Percentiles rank a stretch among this genome's conserved stretches.
Conservation (phyloP, 2,329 filamentous ascomycete species). For the Aspergillus luchuensis region DNA sequence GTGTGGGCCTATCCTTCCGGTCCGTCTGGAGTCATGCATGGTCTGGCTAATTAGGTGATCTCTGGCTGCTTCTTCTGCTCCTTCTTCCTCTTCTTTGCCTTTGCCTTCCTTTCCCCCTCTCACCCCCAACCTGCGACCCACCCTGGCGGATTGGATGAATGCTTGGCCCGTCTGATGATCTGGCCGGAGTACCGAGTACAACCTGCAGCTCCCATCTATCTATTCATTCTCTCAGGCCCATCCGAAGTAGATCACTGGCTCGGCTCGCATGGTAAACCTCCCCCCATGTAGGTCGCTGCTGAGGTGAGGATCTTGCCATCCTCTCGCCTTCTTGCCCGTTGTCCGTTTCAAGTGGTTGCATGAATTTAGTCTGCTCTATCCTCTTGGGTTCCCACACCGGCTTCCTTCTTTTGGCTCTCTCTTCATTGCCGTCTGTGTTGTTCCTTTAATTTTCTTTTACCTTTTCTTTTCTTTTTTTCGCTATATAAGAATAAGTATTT, state of each 20-base stretch:
- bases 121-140: neutral
- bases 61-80: too few species aligned
- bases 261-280: neutral
- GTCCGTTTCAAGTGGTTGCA: neutral
- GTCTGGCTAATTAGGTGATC: neutral
- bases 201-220: neutral
- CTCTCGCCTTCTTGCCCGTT: neutral
- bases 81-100: too few species aligned
- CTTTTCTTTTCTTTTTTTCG: too few species aligned
- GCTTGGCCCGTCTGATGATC: slow-evolving; percentile 2
- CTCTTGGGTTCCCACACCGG: neutral
- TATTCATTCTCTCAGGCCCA: neutral
- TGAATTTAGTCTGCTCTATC: neutral
- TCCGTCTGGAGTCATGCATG: neutral
- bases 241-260: neutral
- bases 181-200: neutral
- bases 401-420: neutral
- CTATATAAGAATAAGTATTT: neutral
- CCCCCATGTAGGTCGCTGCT: neutral
- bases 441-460: neutral
- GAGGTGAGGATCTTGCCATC: neutral
- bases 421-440: neutral
- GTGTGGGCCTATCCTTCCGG: neutral
- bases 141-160: neutral
- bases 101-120: too few species aligned